Evolutionary conservation across 2,329 filamentous ascomycete species (phyloP).

Genomic region (Lecanicillium sp.): DNA sequence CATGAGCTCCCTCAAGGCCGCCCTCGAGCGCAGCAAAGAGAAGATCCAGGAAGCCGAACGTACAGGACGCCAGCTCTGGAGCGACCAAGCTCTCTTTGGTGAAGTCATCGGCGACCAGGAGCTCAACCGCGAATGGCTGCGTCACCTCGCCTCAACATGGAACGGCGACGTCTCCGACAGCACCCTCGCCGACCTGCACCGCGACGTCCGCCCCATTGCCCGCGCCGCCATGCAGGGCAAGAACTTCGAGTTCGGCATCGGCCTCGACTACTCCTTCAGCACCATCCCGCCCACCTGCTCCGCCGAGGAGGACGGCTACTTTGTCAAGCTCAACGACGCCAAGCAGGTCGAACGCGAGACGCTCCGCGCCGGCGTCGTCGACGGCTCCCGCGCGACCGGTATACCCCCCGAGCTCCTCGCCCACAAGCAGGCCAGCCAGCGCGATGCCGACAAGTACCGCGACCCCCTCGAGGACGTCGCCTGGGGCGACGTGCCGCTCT

Average conservation of each 20-base stretch:
- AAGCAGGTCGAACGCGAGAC: conserved; percentile 21
- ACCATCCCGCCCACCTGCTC: conserved; percentile 32
- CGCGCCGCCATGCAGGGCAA: conserved; percentile 23
- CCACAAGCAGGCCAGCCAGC: neutral
- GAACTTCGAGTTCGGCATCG: conserved; percentile 34
- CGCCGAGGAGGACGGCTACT: conserved; percentile 31
- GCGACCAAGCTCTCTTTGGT: conserved; percentile 32
- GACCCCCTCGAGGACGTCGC: conserved; percentile 16
- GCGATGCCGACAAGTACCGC: conserved; percentile 4
- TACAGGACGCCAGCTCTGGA: conserved; percentile 31
- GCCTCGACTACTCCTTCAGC: conserved; percentile 32
- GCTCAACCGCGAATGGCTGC: conserved; percentile 30
- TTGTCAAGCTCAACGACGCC: conserved; percentile 25
- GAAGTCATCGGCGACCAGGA: conserved; percentile 36
- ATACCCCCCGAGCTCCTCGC: conserved; percentile 24
- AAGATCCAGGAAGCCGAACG: conserved; percentile 24
- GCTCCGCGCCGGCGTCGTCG: conserved; percentile 26
- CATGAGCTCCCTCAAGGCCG: conserved; percentile 23
- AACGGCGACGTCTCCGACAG: conserved; percentile 22
- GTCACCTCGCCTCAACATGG: conserved; percentile 26
- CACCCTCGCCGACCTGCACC: conserved; percentile 12
- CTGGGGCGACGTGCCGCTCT: conserved; percentile 30
- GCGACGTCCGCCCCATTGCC: conserved; percentile 22
- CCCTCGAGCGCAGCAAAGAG: conserved; percentile 22
- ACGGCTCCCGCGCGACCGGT: conserved; percentile 22